A percentile compares a stretch with the other conserved stretches of the same genome.
Evolutionary conservation across 2,329 filamentous ascomycete genomes (phyloP).

Genomic region (Fusarium sp.): DNA sequence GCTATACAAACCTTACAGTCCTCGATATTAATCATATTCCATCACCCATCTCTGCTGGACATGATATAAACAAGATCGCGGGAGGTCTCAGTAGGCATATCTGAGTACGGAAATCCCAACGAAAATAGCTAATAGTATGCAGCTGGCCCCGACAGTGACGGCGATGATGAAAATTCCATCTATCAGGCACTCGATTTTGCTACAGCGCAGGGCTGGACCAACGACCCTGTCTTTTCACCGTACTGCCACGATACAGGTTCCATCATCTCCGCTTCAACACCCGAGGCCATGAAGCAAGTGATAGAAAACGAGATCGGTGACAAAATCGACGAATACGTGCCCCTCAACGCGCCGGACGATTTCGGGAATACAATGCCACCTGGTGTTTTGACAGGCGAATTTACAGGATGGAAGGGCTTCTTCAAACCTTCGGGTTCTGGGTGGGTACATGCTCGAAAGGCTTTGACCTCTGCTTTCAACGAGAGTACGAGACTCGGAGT

Average conservation of each 20-base stretch:
- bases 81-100: not conserved
- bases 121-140: not conserved
- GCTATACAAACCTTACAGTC: conserved; percentile 23
- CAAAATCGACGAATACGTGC: conserved; percentile 13
- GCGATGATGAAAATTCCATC: conserved; percentile 2
- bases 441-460: conserved; percentile 34
- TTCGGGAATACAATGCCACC: conserved; percentile 28
- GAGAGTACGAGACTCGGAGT: conserved; percentile 25
- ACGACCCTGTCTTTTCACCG: conserved; percentile 19
- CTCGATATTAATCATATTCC: conserved; percentile 29
- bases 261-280: conserved; percentile 22
- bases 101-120: no score
- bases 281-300: conserved; percentile 17
- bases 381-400: conserved; percentile 22
- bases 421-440: conserved; percentile 23
- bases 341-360: conserved; percentile 20
- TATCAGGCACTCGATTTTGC: conserved; percentile 13
- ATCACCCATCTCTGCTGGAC: conserved; percentile 28
- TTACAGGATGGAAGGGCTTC: conserved; percentile 29
- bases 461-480: conserved; percentile 24
- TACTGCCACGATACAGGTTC: conserved; percentile 32
- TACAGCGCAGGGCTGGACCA: conserved; percentile 22
- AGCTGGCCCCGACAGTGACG: conserved; percentile 15
- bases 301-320: conserved; percentile 25
- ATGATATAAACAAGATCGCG: conserved; percentile 37